Evolutionary conservation across 306 rosid genomes (phyloP), one percentile per base, ranked within the genome.

Genomic region (Rosa multiflora): DNA sequence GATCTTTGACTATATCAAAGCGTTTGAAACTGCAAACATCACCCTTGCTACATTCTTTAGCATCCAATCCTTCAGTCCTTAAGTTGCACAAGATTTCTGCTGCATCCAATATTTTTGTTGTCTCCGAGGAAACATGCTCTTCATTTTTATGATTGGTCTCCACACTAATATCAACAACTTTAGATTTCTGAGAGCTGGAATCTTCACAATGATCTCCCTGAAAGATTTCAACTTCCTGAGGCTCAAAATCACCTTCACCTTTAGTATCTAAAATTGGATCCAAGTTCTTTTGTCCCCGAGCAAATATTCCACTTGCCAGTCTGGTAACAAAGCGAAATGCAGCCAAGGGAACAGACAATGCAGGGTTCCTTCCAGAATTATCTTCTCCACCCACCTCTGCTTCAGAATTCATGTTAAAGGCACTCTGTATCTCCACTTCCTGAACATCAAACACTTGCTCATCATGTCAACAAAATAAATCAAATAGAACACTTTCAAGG

Each of bases 261-360:
- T 76, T 84, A 17, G 87, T 78, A 77, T 87, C 91, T 79, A 72
- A 49, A 82, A 35, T 74, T 77, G 88, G 85, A 76, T 89, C 91
- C 55, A 64, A 56, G 82, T 79, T 88, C 70, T 82, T 93, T 84
- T 87, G 92, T 76, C 91, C 97, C 80, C 90, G 88, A 44, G 99
- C 93, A 87, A 96, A 96, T 77, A 96, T 87, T 82, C 98, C 99
- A 81, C 86, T 55, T 69, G 99, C 99, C 76, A 96, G 88, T 87
- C 96, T 90, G 75, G 93, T 88, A 76, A 96, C 90, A 23, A 84
- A 96, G 76, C 92, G 90, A 73, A 91, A 21, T 67, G 99, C 99
- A 83, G 99, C 99, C 72, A 93, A 77, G 62, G 99, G 97, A 77
- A 89, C 94, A 76, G 99, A 84, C 59, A 96, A 86, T 72, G 99